These are phyloP conservation scores for Hyaloscypha variabilis DNA, from an alignment of 495 filamentous ascomycete genomes.

Conservation along the genomic window DNA sequence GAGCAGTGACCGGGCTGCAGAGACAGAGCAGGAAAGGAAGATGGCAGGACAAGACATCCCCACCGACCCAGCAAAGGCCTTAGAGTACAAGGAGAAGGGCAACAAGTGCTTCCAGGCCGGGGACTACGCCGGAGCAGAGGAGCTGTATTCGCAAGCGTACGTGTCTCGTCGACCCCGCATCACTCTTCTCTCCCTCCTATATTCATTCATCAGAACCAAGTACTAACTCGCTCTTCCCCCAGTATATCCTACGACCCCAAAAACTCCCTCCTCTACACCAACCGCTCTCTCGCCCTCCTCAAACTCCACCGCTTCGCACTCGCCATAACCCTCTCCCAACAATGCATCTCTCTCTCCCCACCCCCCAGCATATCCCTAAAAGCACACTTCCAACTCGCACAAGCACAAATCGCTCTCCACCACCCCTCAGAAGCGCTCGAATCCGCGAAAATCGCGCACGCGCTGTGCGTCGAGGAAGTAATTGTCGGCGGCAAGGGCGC, in stretches of 20 bases:
- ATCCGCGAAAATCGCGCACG: constrained; percentile 73
- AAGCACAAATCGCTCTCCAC: constrained; percentile 75
- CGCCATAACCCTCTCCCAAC: constrained; percentile 79
- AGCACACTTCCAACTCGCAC: constrained; percentile 80
- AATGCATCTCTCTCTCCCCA: constrained; percentile 66
- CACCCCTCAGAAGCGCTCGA: constrained; percentile 75
- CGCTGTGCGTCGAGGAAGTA: constrained; percentile 57
- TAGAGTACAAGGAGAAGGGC: constrained; percentile 58
- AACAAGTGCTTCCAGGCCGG: constrained; percentile 56
- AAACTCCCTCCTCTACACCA: constrained; percentile 75
- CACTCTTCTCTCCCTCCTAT: background rate
- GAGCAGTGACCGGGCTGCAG: background rate
- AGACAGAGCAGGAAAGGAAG: constrained; percentile 4
- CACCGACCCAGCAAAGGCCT: constrained; percentile 22
- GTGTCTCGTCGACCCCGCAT: constrained; percentile 33
- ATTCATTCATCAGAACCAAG: background rate
- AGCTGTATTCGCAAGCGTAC: constrained; percentile 84
- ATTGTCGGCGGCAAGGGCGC: constrained; percentile 42
- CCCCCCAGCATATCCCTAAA: constrained; percentile 61
- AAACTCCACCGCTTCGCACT: constrained; percentile 68
- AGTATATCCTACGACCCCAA: constrained; percentile 60
- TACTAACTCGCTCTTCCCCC: background rate
- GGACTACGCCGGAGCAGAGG: constrained; percentile 76
- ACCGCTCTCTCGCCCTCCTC: constrained; percentile 84
- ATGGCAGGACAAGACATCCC: constrained; percentile 25